Conservation (phyloP, 768 basidiomycete genomes). For the Hirschioporus abietinus region DNA sequence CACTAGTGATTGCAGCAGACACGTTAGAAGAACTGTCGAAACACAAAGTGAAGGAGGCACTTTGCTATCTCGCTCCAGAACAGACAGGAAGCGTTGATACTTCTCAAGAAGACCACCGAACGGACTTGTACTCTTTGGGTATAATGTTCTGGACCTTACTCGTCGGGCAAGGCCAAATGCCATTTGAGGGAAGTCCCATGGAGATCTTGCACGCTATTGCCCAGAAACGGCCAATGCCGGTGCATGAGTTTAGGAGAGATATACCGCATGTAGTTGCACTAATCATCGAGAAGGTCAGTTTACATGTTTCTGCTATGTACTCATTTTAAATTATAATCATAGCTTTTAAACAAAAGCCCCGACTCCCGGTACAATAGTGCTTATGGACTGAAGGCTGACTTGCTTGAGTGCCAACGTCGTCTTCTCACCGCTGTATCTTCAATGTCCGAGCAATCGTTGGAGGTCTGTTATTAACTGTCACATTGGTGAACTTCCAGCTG, state of each 20-base stretch:
- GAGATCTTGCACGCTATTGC: constrained; percentile 68
- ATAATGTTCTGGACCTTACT: constrained; percentile 71
- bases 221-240: constrained; percentile 68
- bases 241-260: constrained; percentile 69
- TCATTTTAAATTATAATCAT: constrained; percentile 9
- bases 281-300: constrained; percentile 60
- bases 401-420: constrained; percentile 62
- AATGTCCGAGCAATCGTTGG: constrained; percentile 49
- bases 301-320: background rate
- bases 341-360: constrained; percentile 66
- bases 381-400: constrained; percentile 59
- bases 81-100: constrained; percentile 73
- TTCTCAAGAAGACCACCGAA: constrained; percentile 65
- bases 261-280: constrained; percentile 65
- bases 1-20: constrained; percentile 50
- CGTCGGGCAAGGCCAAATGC: constrained; percentile 63
- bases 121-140: constrained; percentile 71
- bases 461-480: constrained; percentile 30
- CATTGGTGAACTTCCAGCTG: constrained; percentile 3
- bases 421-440: constrained; percentile 56
- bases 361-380: constrained; percentile 70
- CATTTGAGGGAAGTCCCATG: constrained; percentile 48
- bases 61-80: constrained; percentile 72
- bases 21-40: constrained; percentile 56
- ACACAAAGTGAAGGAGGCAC: constrained; percentile 66